Conservation (phyloP, 2,329 filamentous ascomycete genomes). For the Botrytis aclada region DNA sequence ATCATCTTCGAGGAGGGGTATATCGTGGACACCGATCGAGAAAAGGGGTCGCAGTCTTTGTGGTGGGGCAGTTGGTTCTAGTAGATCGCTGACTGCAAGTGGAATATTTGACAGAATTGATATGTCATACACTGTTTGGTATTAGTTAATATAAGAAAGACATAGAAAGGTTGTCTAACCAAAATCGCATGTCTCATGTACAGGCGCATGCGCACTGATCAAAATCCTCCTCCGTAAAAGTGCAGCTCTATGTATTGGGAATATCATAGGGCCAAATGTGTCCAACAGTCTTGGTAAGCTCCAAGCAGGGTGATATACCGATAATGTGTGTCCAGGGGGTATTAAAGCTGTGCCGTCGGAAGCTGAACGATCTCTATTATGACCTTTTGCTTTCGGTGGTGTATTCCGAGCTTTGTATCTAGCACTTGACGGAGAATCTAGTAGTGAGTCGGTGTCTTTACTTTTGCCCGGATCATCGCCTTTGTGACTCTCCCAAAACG, state of each 20-base stretch:
- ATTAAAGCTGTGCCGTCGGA: constrained; percentile 60
- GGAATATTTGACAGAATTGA: constrained; percentile 92
- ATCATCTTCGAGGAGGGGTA: constrained; percentile 69
- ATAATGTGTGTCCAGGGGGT: constrained; percentile 62
- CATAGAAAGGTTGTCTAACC: constrained; percentile 50
- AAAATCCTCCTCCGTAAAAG: constrained; percentile 84
- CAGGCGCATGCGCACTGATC: constrained; percentile 80
- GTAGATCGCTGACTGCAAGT: constrained; percentile 63
- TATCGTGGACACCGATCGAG: constrained; percentile 89
- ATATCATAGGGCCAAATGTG: constrained; percentile 85
- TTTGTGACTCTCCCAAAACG: constrained; percentile 73
- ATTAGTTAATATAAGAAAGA: constrained; percentile 16
- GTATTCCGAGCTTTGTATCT: constrained; percentile 43
- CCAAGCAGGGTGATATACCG: constrained; percentile 80
- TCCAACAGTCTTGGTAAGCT: constrained; percentile 76
- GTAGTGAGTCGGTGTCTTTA: constrained; percentile 32
- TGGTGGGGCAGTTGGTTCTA: constrained; percentile 60
- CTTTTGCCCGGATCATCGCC: constrained; percentile 33
- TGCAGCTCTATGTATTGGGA: constrained; percentile 84
- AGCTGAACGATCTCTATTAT: constrained; percentile 55
- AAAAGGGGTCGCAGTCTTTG: constrained; percentile 80
- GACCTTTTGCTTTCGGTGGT: constrained; percentile 41
- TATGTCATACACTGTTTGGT: constrained; percentile 76
- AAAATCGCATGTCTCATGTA: constrained; percentile 83
- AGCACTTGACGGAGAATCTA: constrained; percentile 42